These are phyloP conservation scores for Colletotrichum theobromicola DNA, from an alignment of 2,329 filamentous ascomycete genomes.

Conservation along the genomic window DNA sequence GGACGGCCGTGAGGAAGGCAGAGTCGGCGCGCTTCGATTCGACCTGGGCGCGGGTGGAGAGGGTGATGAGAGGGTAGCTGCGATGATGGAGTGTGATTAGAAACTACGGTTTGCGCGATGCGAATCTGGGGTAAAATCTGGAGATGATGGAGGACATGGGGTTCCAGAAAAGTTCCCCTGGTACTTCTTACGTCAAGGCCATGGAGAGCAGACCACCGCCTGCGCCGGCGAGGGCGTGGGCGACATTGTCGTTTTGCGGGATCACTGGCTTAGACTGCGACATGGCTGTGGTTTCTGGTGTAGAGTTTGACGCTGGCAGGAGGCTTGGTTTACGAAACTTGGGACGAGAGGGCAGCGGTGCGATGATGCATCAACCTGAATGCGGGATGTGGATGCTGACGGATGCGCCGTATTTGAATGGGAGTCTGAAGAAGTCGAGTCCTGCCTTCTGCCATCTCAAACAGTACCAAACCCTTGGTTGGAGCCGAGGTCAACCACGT, in stretches of 20 bases:
- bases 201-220: constrained; percentile 95
- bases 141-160: background rate
- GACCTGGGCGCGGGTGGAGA: constrained; percentile 96
- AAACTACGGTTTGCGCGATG: background rate
- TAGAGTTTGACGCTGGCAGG: background rate
- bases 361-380: constrained; percentile 11
- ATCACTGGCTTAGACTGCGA: constrained; percentile 62
- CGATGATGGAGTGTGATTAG: background rate
- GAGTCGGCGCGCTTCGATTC: constrained; percentile 93
- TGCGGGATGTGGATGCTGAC: background rate
- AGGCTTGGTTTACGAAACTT: constrained; percentile 5
- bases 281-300: background rate
- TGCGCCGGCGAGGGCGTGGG: constrained; percentile 90
- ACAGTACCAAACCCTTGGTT: constrained; percentile 1
- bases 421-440: background rate
- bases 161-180: background rate
- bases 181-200: constrained; percentile 79
- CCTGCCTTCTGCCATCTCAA: constrained; percentile 13
- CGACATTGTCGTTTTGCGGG: constrained; percentile 95
- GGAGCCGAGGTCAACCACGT: constrained; percentile 22
- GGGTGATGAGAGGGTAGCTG: constrained; percentile 94
- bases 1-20: constrained; percentile 81
- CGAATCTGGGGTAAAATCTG: background rate
- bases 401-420: background rate
- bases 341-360: background rate